These are phyloP conservation scores for Yarrowia deformans DNA, from an alignment of 805 yeast genomes.

Conservation along the genomic window DNA sequence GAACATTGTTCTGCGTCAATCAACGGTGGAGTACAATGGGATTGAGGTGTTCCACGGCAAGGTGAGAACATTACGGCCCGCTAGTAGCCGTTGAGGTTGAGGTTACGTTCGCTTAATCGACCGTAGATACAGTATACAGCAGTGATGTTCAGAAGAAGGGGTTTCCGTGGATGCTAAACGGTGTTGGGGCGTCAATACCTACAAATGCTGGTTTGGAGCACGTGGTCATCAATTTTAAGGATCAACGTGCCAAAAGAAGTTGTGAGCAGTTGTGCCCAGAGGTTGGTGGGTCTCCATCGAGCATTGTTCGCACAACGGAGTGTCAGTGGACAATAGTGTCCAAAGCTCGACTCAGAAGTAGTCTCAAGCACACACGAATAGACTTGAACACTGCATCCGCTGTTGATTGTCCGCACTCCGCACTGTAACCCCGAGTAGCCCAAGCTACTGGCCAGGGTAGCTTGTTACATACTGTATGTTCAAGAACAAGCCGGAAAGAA, in stretches of 20 bases:
- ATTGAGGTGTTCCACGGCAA: too few species aligned
- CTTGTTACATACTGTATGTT: neutral
- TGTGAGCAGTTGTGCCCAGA: too few species aligned
- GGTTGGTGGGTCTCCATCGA: too few species aligned
- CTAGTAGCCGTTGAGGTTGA: constrained; percentile 15
- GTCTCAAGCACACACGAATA: neutral
- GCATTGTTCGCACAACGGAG: neutral
- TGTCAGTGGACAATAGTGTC: neutral
- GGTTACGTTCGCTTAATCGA: constrained; percentile 1
- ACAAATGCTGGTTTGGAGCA: neutral
- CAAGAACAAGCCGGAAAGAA: neutral
- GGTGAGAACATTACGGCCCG: constrained; percentile 12
- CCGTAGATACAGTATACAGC: neutral
- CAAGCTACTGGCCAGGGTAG: neutral
- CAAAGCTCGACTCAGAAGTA: neutral
- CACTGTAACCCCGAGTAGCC: neutral
- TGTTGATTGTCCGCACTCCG: too few species aligned
- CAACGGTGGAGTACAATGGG: neutral
- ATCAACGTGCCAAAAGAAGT: too few species aligned
- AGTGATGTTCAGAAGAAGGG: neutral
- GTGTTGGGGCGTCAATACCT: too few species aligned
- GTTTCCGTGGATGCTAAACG: too few species aligned
- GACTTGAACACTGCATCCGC: neutral
- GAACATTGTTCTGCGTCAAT: neutral
- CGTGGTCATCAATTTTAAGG: neutral